Conservation (phyloP, 2,329 filamentous ascomycete species). For the Aspergillus tubingensis region DNA sequence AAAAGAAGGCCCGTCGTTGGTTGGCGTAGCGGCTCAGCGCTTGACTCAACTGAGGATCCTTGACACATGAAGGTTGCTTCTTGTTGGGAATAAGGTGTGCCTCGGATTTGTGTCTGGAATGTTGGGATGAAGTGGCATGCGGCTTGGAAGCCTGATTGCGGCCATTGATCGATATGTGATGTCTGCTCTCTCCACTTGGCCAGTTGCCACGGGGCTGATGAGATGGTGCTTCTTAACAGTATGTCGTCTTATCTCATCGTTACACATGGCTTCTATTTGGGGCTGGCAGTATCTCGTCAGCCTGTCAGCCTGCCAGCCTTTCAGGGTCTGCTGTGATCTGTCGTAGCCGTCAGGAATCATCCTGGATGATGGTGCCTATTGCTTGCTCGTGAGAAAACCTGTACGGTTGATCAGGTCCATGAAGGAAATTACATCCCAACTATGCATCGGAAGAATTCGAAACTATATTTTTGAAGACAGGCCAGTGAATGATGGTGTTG, state of each 20-base stretch:
- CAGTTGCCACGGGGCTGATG: background rate
- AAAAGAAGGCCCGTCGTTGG: constrained; percentile 5
- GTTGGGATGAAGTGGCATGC: background rate
- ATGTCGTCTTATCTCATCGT: too few relatives aligned
- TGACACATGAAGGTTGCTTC: background rate
- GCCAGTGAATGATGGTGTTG: background rate
- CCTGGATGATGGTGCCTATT: background rate
- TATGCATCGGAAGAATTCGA: background rate
- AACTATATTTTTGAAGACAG: background rate
- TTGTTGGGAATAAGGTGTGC: background rate
- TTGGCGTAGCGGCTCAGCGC: background rate
- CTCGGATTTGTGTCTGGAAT: background rate
- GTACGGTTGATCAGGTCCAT: background rate
- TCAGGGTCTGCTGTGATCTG: background rate
- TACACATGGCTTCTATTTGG: too few relatives aligned
- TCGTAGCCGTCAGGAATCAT: background rate
- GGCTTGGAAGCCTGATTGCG: background rate
- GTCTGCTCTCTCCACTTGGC: background rate
- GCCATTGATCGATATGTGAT: background rate
- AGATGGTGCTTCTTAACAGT: background rate
- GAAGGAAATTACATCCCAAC: background rate
- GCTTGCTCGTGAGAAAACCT: background rate
- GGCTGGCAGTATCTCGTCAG: background rate
- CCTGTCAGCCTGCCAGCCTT: background rate
- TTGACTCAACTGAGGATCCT: constrained; percentile 1